phyloP scores from a whole-genome alignment of 2,329 filamentous ascomycete species.

The Scolecobasidium constrictum region DNA sequence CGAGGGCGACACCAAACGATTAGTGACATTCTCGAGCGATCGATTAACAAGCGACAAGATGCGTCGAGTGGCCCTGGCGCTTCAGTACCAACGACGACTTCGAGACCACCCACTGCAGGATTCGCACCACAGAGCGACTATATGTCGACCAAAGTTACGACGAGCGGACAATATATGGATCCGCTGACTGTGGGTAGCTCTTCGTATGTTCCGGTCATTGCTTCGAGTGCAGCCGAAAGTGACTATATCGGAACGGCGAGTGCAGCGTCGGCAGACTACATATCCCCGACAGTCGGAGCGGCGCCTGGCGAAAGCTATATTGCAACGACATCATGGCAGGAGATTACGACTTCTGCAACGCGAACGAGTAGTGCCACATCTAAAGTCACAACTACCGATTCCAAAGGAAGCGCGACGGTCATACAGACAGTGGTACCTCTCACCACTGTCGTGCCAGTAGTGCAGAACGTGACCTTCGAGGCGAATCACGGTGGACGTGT shows the following conservation, averaged over 20 bases:
- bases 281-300: too few species aligned
- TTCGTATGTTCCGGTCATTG: too few species aligned
- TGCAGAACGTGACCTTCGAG: not conserved
- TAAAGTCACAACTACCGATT: not conserved
- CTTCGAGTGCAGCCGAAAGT: too few species aligned
- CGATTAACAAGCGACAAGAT: not conserved
- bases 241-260: too few species aligned
- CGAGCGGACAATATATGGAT: not conserved
- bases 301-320: too few species aligned
- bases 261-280: too few species aligned
- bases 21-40: not conserved
- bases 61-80: not conserved
- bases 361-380: not conserved
- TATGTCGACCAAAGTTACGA: not conserved
- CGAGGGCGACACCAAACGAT: not conserved
- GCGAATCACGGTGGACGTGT: not conserved
- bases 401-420: constrained; percentile 1
- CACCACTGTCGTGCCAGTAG: not conserved
- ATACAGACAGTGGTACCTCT: not conserved
- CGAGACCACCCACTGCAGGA: too few species aligned
- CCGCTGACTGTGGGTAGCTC: too few species aligned
- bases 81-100: not conserved
- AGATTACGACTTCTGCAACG: not conserved
- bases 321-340: too few species aligned
- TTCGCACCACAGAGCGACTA: not conserved